Evolutionary conservation across 352 stramenopile genomes (phyloP), one percentile per base, ranked within the genome.

Genomic region (Plasmopara halstedii): DNA sequence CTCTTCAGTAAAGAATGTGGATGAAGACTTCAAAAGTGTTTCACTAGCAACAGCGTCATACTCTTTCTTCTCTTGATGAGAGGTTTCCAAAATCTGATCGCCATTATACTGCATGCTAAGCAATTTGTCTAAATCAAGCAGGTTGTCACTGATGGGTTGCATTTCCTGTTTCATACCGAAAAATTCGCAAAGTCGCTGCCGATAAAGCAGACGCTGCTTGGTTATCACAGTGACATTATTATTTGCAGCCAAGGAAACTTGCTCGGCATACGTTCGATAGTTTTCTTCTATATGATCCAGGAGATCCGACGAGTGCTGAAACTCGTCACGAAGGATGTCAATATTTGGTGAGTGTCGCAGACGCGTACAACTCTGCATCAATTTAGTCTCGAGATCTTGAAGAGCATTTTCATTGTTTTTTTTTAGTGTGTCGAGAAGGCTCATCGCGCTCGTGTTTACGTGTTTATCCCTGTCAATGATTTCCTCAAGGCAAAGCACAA

Each of bases 331-430:
- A 11, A 96, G 57, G 14, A 74, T 53, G 0, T 26, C 48, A 25
- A 79, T 65, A 42, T 88, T 79, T 0, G 83, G 72, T 2, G 85
- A 78, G 43, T 95, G 85, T 14, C 85, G 78, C 19, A 95, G 50
- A 1, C 57, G 58, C 19, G 79, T 62, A 18, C 69, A 83, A 21
- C 56, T 71, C 3, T 66, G 46, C 3, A 39, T 31, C 32, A 90
- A 88, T 20, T 56, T 44, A 0, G 21, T 58, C 38, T 96, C 85
- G 3, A 82, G 29, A 1, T 50, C 50, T n/a, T 41, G 48, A 11
- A 76, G 42, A 8, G 37, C 33, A 4, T 87, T 63, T 29, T 94
- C 72, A 36, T 89, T 50, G n/a, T 64, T 67, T 18, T 88, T 64
- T 45, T 92, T 83, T 22, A 94, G 75, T 11, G 64, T 72, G 11